These are phyloP conservation scores for Myriangium duriaei DNA, from an alignment of 2,329 filamentous ascomycete genomes.

Conservation along the genomic window DNA sequence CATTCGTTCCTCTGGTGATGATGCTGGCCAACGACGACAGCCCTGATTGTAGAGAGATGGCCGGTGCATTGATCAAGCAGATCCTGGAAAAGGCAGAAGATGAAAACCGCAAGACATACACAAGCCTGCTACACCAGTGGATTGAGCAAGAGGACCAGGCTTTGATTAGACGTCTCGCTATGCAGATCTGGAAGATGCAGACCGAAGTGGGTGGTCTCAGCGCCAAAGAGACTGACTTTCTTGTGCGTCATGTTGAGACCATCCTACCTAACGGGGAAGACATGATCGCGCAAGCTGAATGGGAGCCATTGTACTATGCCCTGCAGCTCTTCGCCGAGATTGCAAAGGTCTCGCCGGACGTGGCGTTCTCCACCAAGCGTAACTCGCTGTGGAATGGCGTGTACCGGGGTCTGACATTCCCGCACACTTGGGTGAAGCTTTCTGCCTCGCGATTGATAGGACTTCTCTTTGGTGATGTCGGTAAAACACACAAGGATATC, in stretches of 20 bases:
- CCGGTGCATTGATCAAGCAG: conserved; percentile 65
- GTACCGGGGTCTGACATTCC: conserved; percentile 50
- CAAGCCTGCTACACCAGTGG: conserved; percentile 59
- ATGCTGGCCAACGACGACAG: conserved; percentile 82
- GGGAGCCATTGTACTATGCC: conserved; percentile 62
- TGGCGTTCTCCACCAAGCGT: conserved; percentile 48
- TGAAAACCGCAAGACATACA: conserved; percentile 57
- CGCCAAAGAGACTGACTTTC: conserved; percentile 53
- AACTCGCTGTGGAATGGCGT: conserved; percentile 59
- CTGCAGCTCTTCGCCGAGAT: conserved; percentile 58
- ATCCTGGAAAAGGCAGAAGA: conserved; percentile 67
- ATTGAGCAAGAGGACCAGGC: conserved; percentile 60
- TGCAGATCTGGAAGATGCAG: conserved; percentile 74
- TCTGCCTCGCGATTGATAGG: conserved; percentile 62
- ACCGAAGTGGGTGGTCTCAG: conserved; percentile 56
- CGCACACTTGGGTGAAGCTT: conserved; percentile 62
- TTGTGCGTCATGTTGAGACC: conserved; percentile 28
- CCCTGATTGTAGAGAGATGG: conserved; percentile 70
- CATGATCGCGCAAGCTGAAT: conserved; percentile 44
- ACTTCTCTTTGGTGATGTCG: conserved; percentile 69
- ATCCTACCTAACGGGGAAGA: conserved; percentile 41
- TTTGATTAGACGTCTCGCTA: conserved; percentile 56
- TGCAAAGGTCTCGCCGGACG: conserved; percentile 51
- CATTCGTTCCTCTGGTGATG: conserved; percentile 78
- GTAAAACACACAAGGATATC: conserved; percentile 42